These are phyloP conservation scores for Mollisiaceae sp. DNA, from an alignment of 2,329 filamentous ascomycete genomes.

Conservation along the genomic window DNA sequence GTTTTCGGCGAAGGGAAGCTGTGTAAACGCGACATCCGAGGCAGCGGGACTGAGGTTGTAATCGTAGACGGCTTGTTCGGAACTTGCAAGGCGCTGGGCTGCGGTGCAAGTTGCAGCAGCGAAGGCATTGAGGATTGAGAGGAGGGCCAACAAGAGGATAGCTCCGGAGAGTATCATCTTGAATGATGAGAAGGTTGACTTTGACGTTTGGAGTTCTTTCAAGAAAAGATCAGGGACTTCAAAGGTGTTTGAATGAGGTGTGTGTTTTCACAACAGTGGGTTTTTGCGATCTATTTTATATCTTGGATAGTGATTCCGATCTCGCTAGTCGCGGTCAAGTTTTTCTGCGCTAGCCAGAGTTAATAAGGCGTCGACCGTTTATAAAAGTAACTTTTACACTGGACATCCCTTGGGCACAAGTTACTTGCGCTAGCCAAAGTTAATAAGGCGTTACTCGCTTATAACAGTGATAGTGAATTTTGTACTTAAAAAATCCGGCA, in stretches of 20 bases:
- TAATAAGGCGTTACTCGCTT: too few relatives aligned
- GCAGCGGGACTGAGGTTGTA: not conserved
- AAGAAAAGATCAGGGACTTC: not conserved
- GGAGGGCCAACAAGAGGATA: not conserved
- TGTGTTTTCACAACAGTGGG: too few relatives aligned
- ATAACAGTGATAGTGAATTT: too few relatives aligned
- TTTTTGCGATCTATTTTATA: too few relatives aligned
- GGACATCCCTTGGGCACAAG: too few relatives aligned
- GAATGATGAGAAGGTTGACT: not conserved
- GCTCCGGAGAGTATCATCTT: not conserved
- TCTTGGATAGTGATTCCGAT: too few relatives aligned
- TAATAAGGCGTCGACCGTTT: too few relatives aligned
- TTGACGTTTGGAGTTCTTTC: not conserved
- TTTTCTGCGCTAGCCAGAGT: too few relatives aligned
- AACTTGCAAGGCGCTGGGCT: not conserved
- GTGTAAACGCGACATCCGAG: not conserved
- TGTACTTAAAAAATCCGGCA: too few relatives aligned
- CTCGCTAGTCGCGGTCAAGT: too few relatives aligned
- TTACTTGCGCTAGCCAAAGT: too few relatives aligned
- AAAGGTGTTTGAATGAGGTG: not conserved
- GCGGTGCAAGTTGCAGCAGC: not conserved
- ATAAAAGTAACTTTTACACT: too few relatives aligned
- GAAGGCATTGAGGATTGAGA: not conserved
- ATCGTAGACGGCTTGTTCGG: not conserved
- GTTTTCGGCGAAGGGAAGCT: not conserved